Evolutionary conservation across 306 rosid species (phyloP), one percentile per base, ranked within the genome.

Genomic region (Spatholobus suberectus): DNA sequence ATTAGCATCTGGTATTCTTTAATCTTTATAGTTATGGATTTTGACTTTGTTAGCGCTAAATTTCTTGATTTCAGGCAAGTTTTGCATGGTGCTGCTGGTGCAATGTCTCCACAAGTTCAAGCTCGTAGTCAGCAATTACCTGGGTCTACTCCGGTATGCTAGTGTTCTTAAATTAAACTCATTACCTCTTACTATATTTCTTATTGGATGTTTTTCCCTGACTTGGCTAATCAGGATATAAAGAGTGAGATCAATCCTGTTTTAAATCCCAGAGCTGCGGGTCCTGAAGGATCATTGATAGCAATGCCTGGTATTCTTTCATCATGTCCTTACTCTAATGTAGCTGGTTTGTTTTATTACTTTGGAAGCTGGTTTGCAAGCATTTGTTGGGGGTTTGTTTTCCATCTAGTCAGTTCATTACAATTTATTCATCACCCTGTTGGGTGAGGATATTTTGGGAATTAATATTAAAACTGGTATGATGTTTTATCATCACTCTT

Each of bases 91-190:
- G 43, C 96, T 81, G 90, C 93, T 21, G 94, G 96, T 78, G 95
- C 91, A 55, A 91, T 94, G 92, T 88, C 97, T 83, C 93, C 95
- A 65, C 99, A 96, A 82, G 90, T 90, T 89, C 99, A 96, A 88
- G 88, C 89, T 78, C 92, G 99, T 68, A 91, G 84, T 90, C 98
- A 96, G 87, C 99, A 92, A 81, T 75, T 92, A 78, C 91, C 97
- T 21, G 98, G 97, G 85, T 92, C 99, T 80, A 83, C 94, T 23
- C 92, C 89, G 88, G 99, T 96, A 94, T 75, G 90, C 66, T 44
- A 57, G 27, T 70, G 81, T 77, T 77, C 40, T 83, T 78, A 27
- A 49, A 8, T 43, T 79, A 62, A 66, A 62, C 47, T 26, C 43
- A 11, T 76, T 72, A 47, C 51, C 57, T 87, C 78, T 29, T 55